These are phyloP conservation scores for Boeremia lycopersici DNA, from an alignment of 2,329 filamentous ascomycete genomes.

Conservation along the genomic window DNA sequence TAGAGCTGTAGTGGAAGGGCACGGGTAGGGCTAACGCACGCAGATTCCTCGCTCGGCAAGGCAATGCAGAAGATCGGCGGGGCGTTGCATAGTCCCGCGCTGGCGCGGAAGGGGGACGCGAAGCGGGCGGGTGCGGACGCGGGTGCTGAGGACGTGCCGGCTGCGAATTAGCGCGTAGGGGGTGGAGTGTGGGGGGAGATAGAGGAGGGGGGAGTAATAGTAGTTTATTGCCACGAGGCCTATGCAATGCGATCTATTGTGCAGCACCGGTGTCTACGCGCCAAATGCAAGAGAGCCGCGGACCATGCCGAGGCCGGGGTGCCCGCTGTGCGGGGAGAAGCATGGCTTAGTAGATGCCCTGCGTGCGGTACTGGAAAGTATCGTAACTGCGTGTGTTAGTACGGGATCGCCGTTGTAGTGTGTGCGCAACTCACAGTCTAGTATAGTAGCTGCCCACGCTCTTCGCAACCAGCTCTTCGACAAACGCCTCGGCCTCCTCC, in stretches of 20 bases:
- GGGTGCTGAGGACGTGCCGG: not conserved
- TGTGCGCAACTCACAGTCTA: slow-evolving; percentile 73
- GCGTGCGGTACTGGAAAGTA: slow-evolving; percentile 85
- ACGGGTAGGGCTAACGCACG: slow-evolving; percentile 1
- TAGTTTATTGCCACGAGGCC: too few relatives aligned
- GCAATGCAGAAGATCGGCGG: slow-evolving; percentile 64
- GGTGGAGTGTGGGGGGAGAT: not conserved
- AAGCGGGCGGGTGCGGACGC: slow-evolving; percentile 52
- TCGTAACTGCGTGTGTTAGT: slow-evolving; percentile 66
- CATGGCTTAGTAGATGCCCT: slow-evolving; percentile 92
- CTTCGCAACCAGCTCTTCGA: slow-evolving; percentile 81
- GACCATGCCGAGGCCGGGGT: too few relatives aligned
- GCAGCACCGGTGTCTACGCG: too few relatives aligned
- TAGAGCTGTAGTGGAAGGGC: not conserved
- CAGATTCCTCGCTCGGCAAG: slow-evolving; percentile 61
- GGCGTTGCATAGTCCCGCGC: slow-evolving; percentile 54
- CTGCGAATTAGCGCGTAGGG: not conserved
- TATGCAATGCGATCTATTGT: too few relatives aligned
- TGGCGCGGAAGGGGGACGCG: slow-evolving; percentile 57
- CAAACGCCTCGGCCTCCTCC: slow-evolving; percentile 80
- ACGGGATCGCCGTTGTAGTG: too few relatives aligned
- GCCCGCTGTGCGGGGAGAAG: too few relatives aligned
- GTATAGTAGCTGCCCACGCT: slow-evolving; percentile 87
- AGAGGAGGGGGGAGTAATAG: too few relatives aligned
- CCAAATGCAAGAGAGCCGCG: too few relatives aligned